A percentile compares a stretch with the other conserved stretches of the same genome.
Evolutionary conservation across 148 eudicot species (phyloP).

Genomic region (Pouteria glomerata): DNA sequence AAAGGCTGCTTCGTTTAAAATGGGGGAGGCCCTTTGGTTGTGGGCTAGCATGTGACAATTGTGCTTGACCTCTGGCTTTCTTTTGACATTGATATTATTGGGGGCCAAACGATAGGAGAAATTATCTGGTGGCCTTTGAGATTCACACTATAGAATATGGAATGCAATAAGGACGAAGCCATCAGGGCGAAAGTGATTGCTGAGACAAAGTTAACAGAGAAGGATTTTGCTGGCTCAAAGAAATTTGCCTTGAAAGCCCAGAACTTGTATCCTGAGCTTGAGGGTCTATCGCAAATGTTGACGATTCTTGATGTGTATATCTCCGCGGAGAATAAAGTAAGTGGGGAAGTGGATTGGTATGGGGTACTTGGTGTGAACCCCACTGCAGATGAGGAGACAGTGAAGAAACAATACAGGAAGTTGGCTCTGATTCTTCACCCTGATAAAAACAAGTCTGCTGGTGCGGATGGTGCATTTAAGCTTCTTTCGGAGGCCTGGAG

Average conservation of each 20-base stretch:
- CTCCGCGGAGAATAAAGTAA: constrained; percentile 39
- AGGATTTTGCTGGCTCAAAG: constrained; percentile 44
- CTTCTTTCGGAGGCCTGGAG: constrained; percentile 61
- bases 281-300: constrained; percentile 42
- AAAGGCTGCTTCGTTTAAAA: constrained; percentile 5
- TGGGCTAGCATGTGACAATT: background rate
- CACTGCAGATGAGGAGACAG: constrained; percentile 52
- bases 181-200: constrained; percentile 44
- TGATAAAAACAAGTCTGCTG: constrained; percentile 67
- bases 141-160: constrained; percentile 22
- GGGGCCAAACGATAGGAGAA: background rate
- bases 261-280: constrained; percentile 36
- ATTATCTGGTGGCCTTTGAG: background rate
- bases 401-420: constrained; percentile 56
- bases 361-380: constrained; percentile 61
- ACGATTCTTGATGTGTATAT: constrained; percentile 41
- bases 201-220: constrained; percentile 36
- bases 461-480: constrained; percentile 82
- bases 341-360: constrained; percentile 65
- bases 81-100: background rate
- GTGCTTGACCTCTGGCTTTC: background rate
- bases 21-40: constrained; percentile 5
- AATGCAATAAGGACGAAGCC: constrained; percentile 58
- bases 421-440: constrained; percentile 69
- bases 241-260: constrained; percentile 47